Evolutionary conservation across 2,329 filamentous ascomycete genomes (phyloP).

Genomic region (Aspergillus niger): DNA sequence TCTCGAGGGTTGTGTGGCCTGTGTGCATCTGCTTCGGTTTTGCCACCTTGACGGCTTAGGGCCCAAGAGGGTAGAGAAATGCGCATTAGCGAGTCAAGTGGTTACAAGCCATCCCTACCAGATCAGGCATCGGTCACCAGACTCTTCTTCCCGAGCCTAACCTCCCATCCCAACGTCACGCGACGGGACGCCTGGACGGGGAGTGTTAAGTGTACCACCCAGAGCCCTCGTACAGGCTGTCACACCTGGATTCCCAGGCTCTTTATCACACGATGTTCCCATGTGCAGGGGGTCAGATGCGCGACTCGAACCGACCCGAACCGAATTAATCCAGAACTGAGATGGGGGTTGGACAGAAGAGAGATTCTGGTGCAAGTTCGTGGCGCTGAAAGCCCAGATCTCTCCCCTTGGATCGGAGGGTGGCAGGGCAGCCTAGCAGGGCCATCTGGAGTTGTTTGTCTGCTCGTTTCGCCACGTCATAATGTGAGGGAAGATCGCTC

Average conservation of each 20-base stretch:
- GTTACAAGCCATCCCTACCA: background rate
- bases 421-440: slow-evolving; percentile 4
- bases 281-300: slow-evolving; percentile 9
- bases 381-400: background rate
- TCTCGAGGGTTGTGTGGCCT: background rate
- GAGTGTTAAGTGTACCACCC: slow-evolving; percentile 16
- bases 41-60: background rate
- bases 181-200: slow-evolving; percentile 14
- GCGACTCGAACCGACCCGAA: slow-evolving; percentile 9
- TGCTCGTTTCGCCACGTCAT: slow-evolving; percentile 25
- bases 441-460: slow-evolving; percentile 5
- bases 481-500: slow-evolving; percentile 5
- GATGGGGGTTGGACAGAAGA: background rate
- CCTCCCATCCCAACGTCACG: slow-evolving; percentile 17
- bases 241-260: slow-evolving; percentile 13
- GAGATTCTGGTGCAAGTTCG: background rate
- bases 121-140: slow-evolving; percentile 17
- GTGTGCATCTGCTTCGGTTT: background rate
- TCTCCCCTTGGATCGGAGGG: background rate
- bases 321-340: background rate
- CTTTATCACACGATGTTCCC: slow-evolving; percentile 12
- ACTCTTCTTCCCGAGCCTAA: slow-evolving; percentile 12
- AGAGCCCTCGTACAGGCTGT: slow-evolving; percentile 18
- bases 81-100: slow-evolving; percentile 3
- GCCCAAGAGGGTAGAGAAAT: background rate